Evolutionary conservation across 768 basidiomycete species (phyloP).

Genomic region (Leccinum imitatum): DNA sequence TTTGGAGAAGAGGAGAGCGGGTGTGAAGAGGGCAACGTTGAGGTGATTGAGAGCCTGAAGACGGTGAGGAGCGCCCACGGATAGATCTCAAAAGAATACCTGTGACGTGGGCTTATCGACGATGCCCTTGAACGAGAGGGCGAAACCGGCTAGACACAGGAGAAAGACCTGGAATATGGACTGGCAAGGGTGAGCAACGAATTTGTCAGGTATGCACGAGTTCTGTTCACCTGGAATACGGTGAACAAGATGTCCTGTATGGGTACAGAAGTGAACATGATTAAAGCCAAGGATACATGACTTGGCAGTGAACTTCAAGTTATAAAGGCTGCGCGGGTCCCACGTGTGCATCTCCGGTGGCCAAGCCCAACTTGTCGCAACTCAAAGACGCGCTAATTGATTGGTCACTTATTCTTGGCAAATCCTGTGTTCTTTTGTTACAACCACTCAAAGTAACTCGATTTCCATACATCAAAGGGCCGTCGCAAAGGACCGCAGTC

Average conservation of each 20-base stretch:
- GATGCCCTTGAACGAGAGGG: slow-evolving; percentile 75
- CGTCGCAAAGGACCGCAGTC: too few relatives aligned
- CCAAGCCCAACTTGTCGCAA: neutral
- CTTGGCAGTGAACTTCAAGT: neutral
- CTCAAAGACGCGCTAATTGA: neutral
- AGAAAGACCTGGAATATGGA: slow-evolving; percentile 89
- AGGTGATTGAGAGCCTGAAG: slow-evolving; percentile 71
- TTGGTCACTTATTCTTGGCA: neutral
- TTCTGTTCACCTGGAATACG: slow-evolving; percentile 28
- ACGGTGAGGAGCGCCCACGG: neutral
- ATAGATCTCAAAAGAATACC: slow-evolving; percentile 37
- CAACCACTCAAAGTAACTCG: neutral
- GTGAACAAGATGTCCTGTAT: slow-evolving; percentile 23
- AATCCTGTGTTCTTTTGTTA: neutral
- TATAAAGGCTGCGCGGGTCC: neutral
- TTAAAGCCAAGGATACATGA: neutral
- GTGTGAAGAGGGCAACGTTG: slow-evolving; percentile 88
- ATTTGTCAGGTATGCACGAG: neutral
- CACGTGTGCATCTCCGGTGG: neutral
- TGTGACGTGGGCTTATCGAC: slow-evolving; percentile 90
- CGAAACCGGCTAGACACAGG: slow-evolving; percentile 80
- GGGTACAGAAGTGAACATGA: slow-evolving; percentile 9
- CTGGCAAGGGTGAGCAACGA: slow-evolving; percentile 36
- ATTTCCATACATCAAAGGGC: neutral
- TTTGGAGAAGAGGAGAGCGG: slow-evolving; percentile 88